Base-by-base conservation (phyloP, 2,329 filamentous ascomycete species). In the Madurella fahalii region DNA sequence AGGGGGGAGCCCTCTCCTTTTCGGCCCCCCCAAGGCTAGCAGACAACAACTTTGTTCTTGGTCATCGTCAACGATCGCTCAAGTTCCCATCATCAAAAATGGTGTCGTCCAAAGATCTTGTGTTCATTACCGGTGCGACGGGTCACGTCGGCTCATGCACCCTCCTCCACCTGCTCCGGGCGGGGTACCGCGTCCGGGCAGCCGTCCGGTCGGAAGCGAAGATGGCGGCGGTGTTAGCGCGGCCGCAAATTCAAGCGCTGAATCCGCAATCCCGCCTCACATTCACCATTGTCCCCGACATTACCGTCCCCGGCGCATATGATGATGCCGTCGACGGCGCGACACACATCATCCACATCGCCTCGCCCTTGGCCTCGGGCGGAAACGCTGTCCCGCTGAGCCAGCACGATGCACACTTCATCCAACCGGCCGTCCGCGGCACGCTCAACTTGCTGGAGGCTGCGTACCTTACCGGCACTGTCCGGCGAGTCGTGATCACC, bases 111-210 rank as follows among this genome's bases (percentile, higher is more conserved):
- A 54, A 50, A 49, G 55, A 56, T 37, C 54, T 63, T 34, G 59
- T 65, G 34, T 53, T 64, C 30, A 63, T 73, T 54, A 74, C 71
- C 5, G 72, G 71, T 20, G 67, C 64, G 40, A 73, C 70, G 9
- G 72, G 72, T 43, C 66, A 69, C 48, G 54, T 74, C 9, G 72
- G 72, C 40, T 71, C 67, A 54, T 53, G 58, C 16, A 67, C 67
- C 25, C 63, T 74, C 9, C 42, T 66, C 20, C 52, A 62, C 31
- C 62, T 68, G 5, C 67, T 74, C 31, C 52, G 66, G 42, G 56
- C 59, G 30, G 70, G 71, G 40, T 72, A 74, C 60, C 58, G 59
- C 9, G 70, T 73, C 16, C 70, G 71, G 25, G 66, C 68, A 16
- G 68, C 67, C 20, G 67, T 72, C 41, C 70, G 72, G 18, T 66